These are phyloP conservation scores for Barbarea vulgaris DNA, from an alignment of 345 rosid genomes.

Conservation along the genomic window DNA sequence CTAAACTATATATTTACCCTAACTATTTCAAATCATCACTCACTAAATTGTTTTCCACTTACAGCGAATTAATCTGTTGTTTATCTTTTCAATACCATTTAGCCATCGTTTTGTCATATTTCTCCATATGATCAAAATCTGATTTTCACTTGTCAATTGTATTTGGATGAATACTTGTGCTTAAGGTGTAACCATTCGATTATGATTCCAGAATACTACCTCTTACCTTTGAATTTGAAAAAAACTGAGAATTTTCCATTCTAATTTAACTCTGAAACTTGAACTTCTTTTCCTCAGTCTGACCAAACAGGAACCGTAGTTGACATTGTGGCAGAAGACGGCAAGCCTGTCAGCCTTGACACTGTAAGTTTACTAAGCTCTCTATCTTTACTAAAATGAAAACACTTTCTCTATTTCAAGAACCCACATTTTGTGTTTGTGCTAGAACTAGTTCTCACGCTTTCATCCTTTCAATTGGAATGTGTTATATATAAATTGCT, in stretches of 20 bases:
- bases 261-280: slow-evolving; percentile 21
- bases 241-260: neutral
- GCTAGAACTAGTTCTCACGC: neutral
- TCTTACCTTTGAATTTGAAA: neutral
- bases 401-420: neutral
- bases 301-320: slow-evolving; percentile 79
- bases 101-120: neutral
- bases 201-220: neutral
- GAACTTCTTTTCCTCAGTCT: slow-evolving; percentile 47
- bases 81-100: neutral
- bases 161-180: neutral
- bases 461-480: neutral
- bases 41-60: neutral
- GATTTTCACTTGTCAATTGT: neutral
- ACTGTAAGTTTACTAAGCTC: slow-evolving; percentile 48
- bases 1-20: neutral
- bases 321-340: slow-evolving; percentile 74
- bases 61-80: neutral
- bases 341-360: slow-evolving; percentile 73
- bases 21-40: slow-evolving; percentile 2
- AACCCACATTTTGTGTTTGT: neutral
- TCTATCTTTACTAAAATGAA: neutral
- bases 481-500: neutral
- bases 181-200: neutral
- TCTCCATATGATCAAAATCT: neutral